Evolutionary conservation across 2,329 filamentous ascomycete species (phyloP).

Genomic region (Bisporella sp.): DNA sequence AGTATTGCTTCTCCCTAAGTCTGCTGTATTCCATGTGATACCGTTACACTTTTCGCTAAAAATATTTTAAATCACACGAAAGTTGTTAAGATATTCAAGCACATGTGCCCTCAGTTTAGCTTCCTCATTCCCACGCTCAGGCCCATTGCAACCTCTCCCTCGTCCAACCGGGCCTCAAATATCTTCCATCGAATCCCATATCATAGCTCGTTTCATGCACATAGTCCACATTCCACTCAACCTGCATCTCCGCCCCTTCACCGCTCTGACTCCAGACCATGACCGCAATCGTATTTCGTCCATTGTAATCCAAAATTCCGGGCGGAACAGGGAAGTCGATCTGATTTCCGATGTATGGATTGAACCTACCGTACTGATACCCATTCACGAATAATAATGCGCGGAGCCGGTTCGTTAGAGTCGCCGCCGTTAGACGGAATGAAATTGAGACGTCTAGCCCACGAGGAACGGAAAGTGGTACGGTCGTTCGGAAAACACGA

Average conservation of each 20-base stretch:
- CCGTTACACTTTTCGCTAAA: too few species aligned
- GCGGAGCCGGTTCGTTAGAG: slow-evolving; percentile 36
- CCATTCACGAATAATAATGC: slow-evolving; percentile 54
- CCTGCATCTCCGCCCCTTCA: not conserved
- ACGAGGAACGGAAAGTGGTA: slow-evolving; percentile 42
- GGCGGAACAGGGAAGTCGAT: slow-evolving; percentile 6
- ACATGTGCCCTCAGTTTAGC: too few species aligned
- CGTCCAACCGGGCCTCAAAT: not conserved
- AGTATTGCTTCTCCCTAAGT: too few species aligned
- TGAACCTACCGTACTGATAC: slow-evolving; percentile 29
- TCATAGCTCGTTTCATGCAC: not conserved
- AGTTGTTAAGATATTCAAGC: too few species aligned
- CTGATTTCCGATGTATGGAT: slow-evolving; percentile 5
- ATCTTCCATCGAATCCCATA: not conserved
- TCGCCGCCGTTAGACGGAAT: slow-evolving; percentile 41
- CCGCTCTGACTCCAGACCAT: not conserved
- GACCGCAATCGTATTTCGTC: slow-evolving; percentile 1
- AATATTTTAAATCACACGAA: too few species aligned
- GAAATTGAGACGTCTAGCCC: slow-evolving; percentile 49
- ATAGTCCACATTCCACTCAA: not conserved
- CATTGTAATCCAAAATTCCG: slow-evolving; percentile 6
- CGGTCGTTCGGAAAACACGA: slow-evolving; percentile 45
- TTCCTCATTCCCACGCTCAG: too few species aligned
- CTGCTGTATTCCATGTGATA: too few species aligned
- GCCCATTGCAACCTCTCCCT: not conserved